phyloP scores from a whole-genome alignment of 768 basidiomycete species.

The Clavulina sp. region DNA sequence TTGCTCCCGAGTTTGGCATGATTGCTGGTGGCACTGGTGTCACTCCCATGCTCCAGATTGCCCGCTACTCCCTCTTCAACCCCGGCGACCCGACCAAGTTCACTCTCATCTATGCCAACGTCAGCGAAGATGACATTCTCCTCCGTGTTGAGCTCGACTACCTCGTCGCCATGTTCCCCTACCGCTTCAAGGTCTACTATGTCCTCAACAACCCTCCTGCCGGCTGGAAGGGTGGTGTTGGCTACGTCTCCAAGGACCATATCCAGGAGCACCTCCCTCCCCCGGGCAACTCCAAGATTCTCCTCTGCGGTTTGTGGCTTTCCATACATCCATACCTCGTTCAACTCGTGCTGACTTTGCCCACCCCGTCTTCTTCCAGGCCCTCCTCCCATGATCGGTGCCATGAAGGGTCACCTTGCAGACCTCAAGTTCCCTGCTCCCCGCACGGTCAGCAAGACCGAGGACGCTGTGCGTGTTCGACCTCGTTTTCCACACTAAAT shows the following conservation, averaged over 20 bases:
- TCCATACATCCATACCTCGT: neutral
- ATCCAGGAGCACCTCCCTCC: slow-evolving; percentile 69
- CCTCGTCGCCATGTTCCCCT: slow-evolving; percentile 41
- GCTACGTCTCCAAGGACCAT: slow-evolving; percentile 87
- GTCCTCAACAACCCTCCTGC: slow-evolving; percentile 90
- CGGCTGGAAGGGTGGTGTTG: slow-evolving; percentile 74
- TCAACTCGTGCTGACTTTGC: neutral
- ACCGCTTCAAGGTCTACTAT: slow-evolving; percentile 66
- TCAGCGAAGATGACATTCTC: slow-evolving; percentile 81
- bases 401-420: slow-evolving; percentile 72
- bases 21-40: slow-evolving; percentile 98
- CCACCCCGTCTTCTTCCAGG: slow-evolving; percentile 20
- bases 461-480: slow-evolving; percentile 44
- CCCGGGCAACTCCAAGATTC: slow-evolving; percentile 46
- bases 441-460: slow-evolving; percentile 80
- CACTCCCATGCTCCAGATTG: slow-evolving; percentile 97
- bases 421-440: slow-evolving; percentile 79
- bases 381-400: slow-evolving; percentile 59
- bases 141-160: slow-evolving; percentile 75
- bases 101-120: slow-evolving; percentile 91
- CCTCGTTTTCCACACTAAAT: too few species aligned
- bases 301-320: slow-evolving; percentile 76
- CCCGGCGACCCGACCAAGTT: slow-evolving; percentile 69
- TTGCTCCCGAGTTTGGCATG: slow-evolving; percentile 78
- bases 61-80: slow-evolving; percentile 82